Evolutionary conservation across 2,329 filamentous ascomycete genomes (phyloP).

Genomic region (Mollisiaceae sp.): DNA sequence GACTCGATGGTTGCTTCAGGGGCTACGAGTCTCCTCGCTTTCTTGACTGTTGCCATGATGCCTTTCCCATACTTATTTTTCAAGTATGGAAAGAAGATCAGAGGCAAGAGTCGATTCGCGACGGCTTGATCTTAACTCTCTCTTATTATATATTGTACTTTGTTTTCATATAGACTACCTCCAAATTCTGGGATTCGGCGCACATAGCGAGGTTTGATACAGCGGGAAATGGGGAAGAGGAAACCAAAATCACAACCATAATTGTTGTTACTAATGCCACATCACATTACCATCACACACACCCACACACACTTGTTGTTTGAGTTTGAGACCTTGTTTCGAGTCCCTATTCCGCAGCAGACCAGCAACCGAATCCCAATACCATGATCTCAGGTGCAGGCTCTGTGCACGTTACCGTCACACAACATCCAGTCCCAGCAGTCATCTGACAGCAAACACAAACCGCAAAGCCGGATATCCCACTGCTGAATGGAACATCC

Average conservation of each 20-base stretch:
- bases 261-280: not conserved
- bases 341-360: not conserved
- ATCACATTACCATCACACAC: not conserved
- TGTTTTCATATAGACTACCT: constrained; percentile 5
- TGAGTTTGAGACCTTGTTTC: constrained; percentile 11
- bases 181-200: constrained; percentile 11
- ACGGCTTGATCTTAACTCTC: constrained; percentile 25
- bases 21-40: constrained; percentile 67
- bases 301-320: not conserved
- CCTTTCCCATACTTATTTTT: constrained; percentile 70
- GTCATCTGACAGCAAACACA: constrained; percentile 5
- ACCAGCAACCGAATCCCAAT: constrained; percentile 2
- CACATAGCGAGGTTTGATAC: constrained; percentile 23
- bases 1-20: constrained; percentile 41
- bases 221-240: not conserved
- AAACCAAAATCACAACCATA: not conserved
- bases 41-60: constrained; percentile 65
- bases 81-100: constrained; percentile 61
- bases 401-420: not conserved
- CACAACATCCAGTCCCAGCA: constrained; percentile 4
- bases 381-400: constrained; percentile 1
- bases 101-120: constrained; percentile 60
- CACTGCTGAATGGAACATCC: not conserved
- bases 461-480: not conserved
- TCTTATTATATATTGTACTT: not conserved